Evolutionary conservation across 2,329 filamentous ascomycete species (phyloP), one percentile per base, ranked within the genome.

Genomic region (Ceratocystis alfenasii): DNA sequence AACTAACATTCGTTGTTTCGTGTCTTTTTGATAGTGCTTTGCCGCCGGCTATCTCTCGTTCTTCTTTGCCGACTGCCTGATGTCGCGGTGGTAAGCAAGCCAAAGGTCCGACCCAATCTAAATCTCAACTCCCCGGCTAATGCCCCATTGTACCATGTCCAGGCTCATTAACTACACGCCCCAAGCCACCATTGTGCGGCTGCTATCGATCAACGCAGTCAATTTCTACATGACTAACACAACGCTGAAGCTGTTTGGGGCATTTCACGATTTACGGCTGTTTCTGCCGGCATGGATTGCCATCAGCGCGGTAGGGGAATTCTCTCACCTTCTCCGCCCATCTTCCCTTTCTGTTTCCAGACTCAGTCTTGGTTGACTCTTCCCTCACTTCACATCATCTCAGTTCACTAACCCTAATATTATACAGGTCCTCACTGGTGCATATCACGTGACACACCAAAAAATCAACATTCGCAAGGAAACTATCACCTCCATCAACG

Each of bases 161-260:
- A 89, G 87, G 89, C 86, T 94, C 71, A 81, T 93, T 70, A 87
- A 91, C 74, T 94, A 93, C 76, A 90, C 89, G 15, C 88, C 89
- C 1, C 83, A 85, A 74, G 89, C 89, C 62, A 90, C 90, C 60
- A 83, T 92, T 68, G 86, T 94, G 67, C 88, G 89, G 62, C 85
- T 94, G 57, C 79, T 90, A 63, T 87, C 87, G 67, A 87, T 88
- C 68, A 88, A 87, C 73, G 84, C 84, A 66, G 80, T 89, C 68
- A 90, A 90, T 73, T 86, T 86, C 69, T 90, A 90, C 75, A 78
- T 88, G 62, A 90, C 87, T 28, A 87, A 87, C 64, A 86, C 84
- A 77, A 83, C 88, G 30, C 82, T 90, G 50, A 85, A 85, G 70
- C 77, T 90, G 45, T 84, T 83, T 6, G 88, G 87, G 68, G 87